Percentiles rank a stretch among this genome's conserved stretches.
Conservation (phyloP, 208 protist genomes). For the Phytomonas sp. region DNA sequence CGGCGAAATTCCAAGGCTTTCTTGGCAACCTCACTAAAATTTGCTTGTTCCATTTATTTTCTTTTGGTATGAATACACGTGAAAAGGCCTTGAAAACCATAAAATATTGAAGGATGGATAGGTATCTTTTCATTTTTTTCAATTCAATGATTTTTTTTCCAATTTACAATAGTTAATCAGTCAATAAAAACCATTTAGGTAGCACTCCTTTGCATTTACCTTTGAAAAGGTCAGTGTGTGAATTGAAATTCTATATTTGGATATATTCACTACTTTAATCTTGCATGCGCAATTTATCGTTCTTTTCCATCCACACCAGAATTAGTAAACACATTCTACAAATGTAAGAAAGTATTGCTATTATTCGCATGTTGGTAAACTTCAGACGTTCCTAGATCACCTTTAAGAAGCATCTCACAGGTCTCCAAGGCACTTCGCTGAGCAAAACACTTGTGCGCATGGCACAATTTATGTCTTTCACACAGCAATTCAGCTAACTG, state of each 20-base stretch:
- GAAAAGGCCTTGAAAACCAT: not conserved
- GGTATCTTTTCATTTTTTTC: not conserved
- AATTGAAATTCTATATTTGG: not conserved
- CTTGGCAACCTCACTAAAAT: conserved; percentile 70
- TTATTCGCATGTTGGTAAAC: not conserved
- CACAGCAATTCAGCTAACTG: not conserved
- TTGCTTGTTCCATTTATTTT: conserved; percentile 47
- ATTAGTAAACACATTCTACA: not conserved
- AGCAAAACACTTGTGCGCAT: not conserved
- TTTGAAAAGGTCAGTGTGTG: not conserved
- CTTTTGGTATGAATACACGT: not conserved
- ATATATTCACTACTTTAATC: not conserved
- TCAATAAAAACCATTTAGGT: not conserved
- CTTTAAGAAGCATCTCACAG: not conserved
- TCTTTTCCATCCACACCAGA: not conserved
- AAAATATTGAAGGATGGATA: not conserved
- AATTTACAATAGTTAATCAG: not conserved
- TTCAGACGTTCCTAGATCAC: not conserved
- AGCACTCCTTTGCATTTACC: not conserved
- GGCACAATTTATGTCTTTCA: not conserved
- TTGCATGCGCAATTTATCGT: not conserved
- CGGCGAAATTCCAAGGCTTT: conserved; percentile 73
- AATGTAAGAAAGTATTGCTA: not conserved
- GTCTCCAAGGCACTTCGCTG: not conserved
- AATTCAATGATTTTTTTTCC: not conserved